Evolutionary conservation across 2,329 filamentous ascomycete species (phyloP).

Genomic region (Aureobasidium vineae): DNA sequence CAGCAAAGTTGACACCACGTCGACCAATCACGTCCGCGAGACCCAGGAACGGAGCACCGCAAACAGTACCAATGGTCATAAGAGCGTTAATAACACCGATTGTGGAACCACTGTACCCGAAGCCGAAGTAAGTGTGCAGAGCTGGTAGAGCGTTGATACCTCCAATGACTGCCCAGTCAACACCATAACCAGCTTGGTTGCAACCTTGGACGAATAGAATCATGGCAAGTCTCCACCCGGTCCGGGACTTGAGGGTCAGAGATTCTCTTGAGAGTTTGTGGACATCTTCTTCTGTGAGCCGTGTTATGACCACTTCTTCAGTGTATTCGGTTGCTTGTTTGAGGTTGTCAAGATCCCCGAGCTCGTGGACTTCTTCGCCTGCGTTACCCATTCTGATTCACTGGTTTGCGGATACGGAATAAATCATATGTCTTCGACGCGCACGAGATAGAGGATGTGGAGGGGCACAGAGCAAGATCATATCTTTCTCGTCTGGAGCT

Average conservation of each 20-base stretch:
- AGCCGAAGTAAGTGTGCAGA: conserved; percentile 49
- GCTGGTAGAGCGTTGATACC: conserved; percentile 47
- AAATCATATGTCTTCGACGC: neutral
- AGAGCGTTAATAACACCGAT: conserved; percentile 49
- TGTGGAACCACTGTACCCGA: conserved; percentile 43
- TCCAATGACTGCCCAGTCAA: conserved; percentile 53
- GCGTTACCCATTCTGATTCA: conserved; percentile 3
- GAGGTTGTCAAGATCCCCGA: conserved; percentile 37
- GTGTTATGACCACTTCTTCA: conserved; percentile 48
- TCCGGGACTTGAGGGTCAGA: conserved; percentile 43
- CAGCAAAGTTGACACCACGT: conserved; percentile 50
- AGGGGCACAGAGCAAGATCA: neutral
- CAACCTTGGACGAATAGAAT: conserved; percentile 51
- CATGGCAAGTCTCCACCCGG: conserved; percentile 44
- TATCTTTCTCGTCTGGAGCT: neutral
- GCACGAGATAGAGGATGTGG: neutral
- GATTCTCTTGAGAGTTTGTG: conserved; percentile 45
- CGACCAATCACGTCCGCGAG: conserved; percentile 54
- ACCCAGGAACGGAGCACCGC: conserved; percentile 52
- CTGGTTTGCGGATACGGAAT: neutral
- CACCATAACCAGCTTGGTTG: conserved; percentile 50
- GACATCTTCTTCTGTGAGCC: conserved; percentile 50
- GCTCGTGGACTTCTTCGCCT: conserved; percentile 29
- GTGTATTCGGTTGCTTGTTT: conserved; percentile 37
- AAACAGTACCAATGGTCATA: conserved; percentile 50